Evolutionary conservation across 805 yeast genomes (phyloP).

Genomic region (Yamadazyma insecticola): DNA sequence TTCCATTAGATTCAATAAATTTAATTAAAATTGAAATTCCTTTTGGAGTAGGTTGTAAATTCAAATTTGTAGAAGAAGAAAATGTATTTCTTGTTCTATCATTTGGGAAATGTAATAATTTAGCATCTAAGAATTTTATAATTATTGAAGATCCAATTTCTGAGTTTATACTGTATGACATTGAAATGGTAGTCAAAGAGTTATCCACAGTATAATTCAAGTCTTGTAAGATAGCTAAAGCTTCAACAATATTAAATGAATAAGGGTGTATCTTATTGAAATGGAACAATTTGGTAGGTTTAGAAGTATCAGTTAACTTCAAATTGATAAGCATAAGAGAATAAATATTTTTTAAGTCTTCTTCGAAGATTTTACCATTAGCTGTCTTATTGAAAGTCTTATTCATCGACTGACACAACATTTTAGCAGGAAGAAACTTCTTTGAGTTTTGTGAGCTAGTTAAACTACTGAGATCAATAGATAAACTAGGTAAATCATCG

Average conservation of each 20-base stretch:
- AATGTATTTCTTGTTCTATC: slow-evolving; percentile 59
- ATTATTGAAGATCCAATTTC: slow-evolving; percentile 47
- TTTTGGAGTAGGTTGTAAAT: slow-evolving; percentile 85
- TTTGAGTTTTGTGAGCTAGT: too few relatives aligned
- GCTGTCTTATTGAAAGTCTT: slow-evolving; percentile 48
- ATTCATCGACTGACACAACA: slow-evolving; percentile 30
- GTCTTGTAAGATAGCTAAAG: slow-evolving; percentile 46
- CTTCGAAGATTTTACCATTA: slow-evolving; percentile 46
- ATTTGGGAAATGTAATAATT: slow-evolving; percentile 67
- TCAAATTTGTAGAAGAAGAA: slow-evolving; percentile 24
- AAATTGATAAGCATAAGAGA: slow-evolving; percentile 45
- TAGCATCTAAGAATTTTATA: slow-evolving; percentile 52
- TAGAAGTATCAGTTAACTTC: slow-evolving; percentile 13
- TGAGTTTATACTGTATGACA: slow-evolving; percentile 50
- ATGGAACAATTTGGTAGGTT: slow-evolving; percentile 5
- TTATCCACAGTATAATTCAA: slow-evolving; percentile 47
- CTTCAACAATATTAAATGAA: slow-evolving; percentile 50
- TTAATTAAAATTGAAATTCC: slow-evolving; percentile 69
- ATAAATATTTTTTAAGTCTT: slow-evolving; percentile 58
- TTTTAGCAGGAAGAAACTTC: too few relatives aligned
- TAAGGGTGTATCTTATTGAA: slow-evolving; percentile 40
- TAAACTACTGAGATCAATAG: too few relatives aligned
- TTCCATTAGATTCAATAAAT: slow-evolving; percentile 56
- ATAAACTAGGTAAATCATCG: too few relatives aligned
- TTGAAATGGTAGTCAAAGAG: slow-evolving; percentile 46